Conservation (phyloP, 2,329 filamentous ascomycete genomes). For the Lecanicillium sp. region DNA sequence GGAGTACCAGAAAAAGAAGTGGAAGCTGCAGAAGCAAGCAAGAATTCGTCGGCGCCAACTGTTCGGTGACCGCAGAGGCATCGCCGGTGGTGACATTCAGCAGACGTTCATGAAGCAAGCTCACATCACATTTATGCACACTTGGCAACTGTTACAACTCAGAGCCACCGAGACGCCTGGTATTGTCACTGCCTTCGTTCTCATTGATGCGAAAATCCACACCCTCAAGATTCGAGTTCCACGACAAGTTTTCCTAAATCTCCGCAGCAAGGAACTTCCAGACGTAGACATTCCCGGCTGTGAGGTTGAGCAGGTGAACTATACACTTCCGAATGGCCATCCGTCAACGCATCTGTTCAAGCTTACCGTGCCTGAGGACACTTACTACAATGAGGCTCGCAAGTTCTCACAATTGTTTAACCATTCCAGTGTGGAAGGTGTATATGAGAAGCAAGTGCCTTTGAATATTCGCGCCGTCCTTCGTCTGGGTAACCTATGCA, state of each 20-base stretch:
- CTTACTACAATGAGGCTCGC: slow-evolving; percentile 76
- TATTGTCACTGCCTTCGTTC: slow-evolving; percentile 77
- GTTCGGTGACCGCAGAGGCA: slow-evolving; percentile 72
- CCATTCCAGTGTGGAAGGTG: slow-evolving; percentile 89
- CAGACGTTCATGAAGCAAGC: slow-evolving; percentile 84
- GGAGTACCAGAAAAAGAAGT: slow-evolving; percentile 95
- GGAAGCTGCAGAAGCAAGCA: slow-evolving; percentile 94
- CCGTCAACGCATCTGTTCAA: slow-evolving; percentile 91
- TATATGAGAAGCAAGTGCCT: slow-evolving; percentile 91
- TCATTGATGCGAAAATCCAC: slow-evolving; percentile 92
- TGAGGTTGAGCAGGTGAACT: slow-evolving; percentile 84
- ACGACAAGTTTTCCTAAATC: slow-evolving; percentile 81
- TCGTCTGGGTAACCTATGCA: slow-evolving; percentile 83
- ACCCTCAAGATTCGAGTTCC: slow-evolving; percentile 81
- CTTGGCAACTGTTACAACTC: slow-evolving; percentile 91
- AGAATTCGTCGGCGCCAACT: slow-evolving; percentile 78
- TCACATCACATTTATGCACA: slow-evolving; percentile 79
- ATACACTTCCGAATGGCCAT: slow-evolving; percentile 91
- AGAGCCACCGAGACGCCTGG: slow-evolving; percentile 76
- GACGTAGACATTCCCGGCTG: slow-evolving; percentile 82
- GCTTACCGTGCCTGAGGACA: slow-evolving; percentile 79
- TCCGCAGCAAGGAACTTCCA: slow-evolving; percentile 80
- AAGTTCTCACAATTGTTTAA: slow-evolving; percentile 80
- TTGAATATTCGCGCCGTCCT: slow-evolving; percentile 80
- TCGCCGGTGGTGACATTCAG: slow-evolving; percentile 45